A percentile compares a stretch with the other conserved stretches of the same genome.
Conservation (phyloP, 805 yeast genomes). For the Yamadazyma phyllophila region DNA sequence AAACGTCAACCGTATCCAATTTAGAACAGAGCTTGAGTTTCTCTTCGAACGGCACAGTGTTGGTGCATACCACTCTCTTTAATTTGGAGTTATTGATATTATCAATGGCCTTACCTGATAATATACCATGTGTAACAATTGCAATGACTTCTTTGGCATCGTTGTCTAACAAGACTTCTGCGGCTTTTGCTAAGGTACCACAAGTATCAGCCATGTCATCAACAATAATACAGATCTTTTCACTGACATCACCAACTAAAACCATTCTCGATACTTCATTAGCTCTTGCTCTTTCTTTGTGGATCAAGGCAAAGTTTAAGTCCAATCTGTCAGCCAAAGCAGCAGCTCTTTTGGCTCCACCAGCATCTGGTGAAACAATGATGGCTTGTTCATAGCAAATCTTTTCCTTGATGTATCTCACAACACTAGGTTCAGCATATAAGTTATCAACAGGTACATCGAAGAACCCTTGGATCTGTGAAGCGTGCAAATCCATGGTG, state of each 20-base stretch:
- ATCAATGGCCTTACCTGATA: constrained; percentile 79
- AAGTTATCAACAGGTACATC: constrained; percentile 93
- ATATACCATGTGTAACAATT: constrained; percentile 92
- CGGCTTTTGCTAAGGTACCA: constrained; percentile 94
- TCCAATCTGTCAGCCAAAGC: constrained; percentile 89
- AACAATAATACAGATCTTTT: constrained; percentile 78
- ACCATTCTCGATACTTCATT: constrained; percentile 96
- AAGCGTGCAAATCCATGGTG: constrained; percentile 95
- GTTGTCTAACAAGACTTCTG: constrained; percentile 75
- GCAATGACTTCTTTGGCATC: constrained; percentile 88
- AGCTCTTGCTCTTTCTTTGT: constrained; percentile 92
- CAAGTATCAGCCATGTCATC: constrained; percentile 99
- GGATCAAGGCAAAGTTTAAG: constrained; percentile 90
- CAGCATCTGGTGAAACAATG: constrained; percentile 96
- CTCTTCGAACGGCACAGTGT: constrained; percentile 82
- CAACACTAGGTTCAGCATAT: constrained; percentile 90
- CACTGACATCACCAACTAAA: constrained; percentile 88
- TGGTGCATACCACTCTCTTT: constrained; percentile 81
- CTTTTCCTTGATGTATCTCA: constrained; percentile 73
- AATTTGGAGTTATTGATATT: constrained; percentile 68
- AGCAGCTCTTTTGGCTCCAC: constrained; percentile 98
- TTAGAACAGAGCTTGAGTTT: constrained; percentile 59
- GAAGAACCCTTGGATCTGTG: constrained; percentile 97
- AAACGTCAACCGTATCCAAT: constrained; percentile 78
- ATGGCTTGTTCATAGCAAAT: constrained; percentile 58